These are phyloP conservation scores for Neonectria faginata DNA, from an alignment of 2,329 filamentous ascomycete species.

Conservation along the genomic window DNA sequence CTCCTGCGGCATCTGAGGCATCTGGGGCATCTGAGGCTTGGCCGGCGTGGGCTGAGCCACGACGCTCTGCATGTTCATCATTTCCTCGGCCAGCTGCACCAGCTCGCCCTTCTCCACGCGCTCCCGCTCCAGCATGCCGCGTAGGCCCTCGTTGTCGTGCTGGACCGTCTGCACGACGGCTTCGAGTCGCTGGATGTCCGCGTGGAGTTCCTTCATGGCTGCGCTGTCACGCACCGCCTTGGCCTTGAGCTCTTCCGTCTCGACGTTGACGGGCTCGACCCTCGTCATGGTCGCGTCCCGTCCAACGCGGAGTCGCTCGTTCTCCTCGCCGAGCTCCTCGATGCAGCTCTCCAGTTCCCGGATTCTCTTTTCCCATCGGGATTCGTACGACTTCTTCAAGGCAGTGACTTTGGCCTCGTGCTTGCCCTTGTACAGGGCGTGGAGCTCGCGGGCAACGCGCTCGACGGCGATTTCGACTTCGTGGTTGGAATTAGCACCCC, in stretches of 20 bases:
- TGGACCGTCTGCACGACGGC: conserved; percentile 78
- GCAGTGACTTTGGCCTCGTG: conserved; percentile 96
- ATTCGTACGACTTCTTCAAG: conserved; percentile 86
- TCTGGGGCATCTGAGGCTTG: conserved; percentile 39
- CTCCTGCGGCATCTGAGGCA: conserved; percentile 38
- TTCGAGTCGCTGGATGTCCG: conserved; percentile 79
- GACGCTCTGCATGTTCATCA: conserved; percentile 76
- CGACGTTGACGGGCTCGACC: conserved; percentile 60
- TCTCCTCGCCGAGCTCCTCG: conserved; percentile 76
- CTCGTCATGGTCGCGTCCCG: conserved; percentile 75
- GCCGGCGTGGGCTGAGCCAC: conserved; percentile 46
- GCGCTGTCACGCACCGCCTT: conserved; percentile 74
- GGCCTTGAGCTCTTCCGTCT: conserved; percentile 63
- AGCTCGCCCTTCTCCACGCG: conserved; percentile 86
- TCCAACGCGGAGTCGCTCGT: conserved; percentile 76
- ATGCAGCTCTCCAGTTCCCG: conserved; percentile 80
- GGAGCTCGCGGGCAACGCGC: conserved; percentile 92
- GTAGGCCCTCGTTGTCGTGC: conserved; percentile 74
- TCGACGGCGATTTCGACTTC: conserved; percentile 90
- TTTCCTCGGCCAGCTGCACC: conserved; percentile 84
- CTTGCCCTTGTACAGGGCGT: conserved; percentile 94
- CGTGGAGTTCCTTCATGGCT: conserved; percentile 76
- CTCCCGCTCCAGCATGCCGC: conserved; percentile 76
- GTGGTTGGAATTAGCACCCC: conserved; percentile 50
- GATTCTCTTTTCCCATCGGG: conserved; percentile 89